Conservation (phyloP, 768 basidiomycete species). For the Podaxis carcinomalis region DNA sequence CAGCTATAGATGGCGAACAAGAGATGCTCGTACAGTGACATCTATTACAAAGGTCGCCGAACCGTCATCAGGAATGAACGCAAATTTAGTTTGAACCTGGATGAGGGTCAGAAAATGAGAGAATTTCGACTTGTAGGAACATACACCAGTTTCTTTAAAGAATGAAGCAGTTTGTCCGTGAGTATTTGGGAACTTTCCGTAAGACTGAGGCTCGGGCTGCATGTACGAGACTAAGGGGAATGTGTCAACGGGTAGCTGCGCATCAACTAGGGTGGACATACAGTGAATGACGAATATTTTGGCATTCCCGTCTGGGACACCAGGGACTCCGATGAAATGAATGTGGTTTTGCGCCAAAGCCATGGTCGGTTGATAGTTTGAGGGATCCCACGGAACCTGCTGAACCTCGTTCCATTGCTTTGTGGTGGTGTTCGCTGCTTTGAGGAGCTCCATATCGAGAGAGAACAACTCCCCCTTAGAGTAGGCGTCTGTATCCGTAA, state of each 20-base stretch:
- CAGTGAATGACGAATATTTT: constrained; percentile 77
- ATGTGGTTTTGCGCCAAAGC: constrained; percentile 74
- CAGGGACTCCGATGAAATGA: constrained; percentile 63
- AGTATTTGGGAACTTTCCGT: constrained; percentile 62
- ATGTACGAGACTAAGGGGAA: constrained; percentile 58
- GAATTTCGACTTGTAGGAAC: constrained; percentile 16
- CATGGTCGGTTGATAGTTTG: constrained; percentile 55
- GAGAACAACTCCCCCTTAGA: constrained; percentile 61
- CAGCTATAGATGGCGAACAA: background rate
- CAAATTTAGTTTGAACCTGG: constrained; percentile 68
- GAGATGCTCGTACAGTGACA: constrained; percentile 42
- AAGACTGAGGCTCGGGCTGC: constrained; percentile 61
- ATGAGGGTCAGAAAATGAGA: background rate
- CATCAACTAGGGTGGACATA: constrained; percentile 24
- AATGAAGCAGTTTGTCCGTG: constrained; percentile 70
- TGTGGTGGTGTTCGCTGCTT: constrained; percentile 50
- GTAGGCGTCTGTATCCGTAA: constrained; percentile 49
- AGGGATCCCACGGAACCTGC: constrained; percentile 32
- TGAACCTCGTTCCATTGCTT: constrained; percentile 64
- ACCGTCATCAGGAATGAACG: constrained; percentile 72
- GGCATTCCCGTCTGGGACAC: constrained; percentile 49
- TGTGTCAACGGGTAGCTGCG: background rate
- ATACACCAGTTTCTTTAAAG: constrained; percentile 52
- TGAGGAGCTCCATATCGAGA: constrained; percentile 67
- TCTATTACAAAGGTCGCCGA: constrained; percentile 70